phyloP scores from a whole-genome alignment of 225 moss, liverwort and hornwort species.

The Takakia lepidozioides region DNA sequence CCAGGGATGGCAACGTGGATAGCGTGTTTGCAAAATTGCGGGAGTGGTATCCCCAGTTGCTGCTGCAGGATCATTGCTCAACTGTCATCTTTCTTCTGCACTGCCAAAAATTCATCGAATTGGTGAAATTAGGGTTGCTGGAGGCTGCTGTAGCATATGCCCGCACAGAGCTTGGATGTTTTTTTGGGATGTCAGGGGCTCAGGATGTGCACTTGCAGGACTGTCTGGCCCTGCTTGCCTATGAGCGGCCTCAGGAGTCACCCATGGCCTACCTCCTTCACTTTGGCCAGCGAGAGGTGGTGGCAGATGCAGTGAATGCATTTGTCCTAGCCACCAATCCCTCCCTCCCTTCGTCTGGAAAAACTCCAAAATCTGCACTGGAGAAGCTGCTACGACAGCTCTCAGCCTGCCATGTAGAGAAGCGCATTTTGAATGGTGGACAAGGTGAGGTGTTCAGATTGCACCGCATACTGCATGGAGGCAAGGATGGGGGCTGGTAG shows the following conservation, averaged over 20 bases:
- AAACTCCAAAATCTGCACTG: constrained; percentile 70
- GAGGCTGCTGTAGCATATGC: constrained; percentile 76
- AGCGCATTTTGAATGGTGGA: constrained; percentile 69
- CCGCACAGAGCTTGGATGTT: constrained; percentile 64
- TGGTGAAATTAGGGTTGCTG: constrained; percentile 72
- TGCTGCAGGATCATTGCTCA: constrained; percentile 48
- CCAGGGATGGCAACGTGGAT: constrained; percentile 80
- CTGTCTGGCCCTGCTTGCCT: constrained; percentile 81
- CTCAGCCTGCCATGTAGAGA: constrained; percentile 80
- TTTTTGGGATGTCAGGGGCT: constrained; percentile 60
- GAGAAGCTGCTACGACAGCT: constrained; percentile 86
- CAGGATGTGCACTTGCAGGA: constrained; percentile 82
- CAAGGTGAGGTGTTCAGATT: constrained; percentile 92
- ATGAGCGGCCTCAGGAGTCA: constrained; percentile 85
- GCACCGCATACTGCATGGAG: constrained; percentile 81
- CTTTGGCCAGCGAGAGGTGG: constrained; percentile 79
- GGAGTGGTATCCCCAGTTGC: constrained; percentile 90
- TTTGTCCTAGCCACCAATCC: constrained; percentile 82
- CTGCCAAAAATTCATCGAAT: constrained; percentile 92
- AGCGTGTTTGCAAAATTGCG: constrained; percentile 58
- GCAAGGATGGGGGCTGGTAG: constrained; percentile 93
- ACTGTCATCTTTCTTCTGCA: constrained; percentile 60
- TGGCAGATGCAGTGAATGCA: constrained; percentile 91
- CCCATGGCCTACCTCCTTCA: constrained; percentile 79
- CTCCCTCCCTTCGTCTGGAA: constrained; percentile 28